These are phyloP conservation scores for Aegilops speltoides DNA, from an alignment of 176 grass and related monocot genomes.

Conservation along the genomic window DNA sequence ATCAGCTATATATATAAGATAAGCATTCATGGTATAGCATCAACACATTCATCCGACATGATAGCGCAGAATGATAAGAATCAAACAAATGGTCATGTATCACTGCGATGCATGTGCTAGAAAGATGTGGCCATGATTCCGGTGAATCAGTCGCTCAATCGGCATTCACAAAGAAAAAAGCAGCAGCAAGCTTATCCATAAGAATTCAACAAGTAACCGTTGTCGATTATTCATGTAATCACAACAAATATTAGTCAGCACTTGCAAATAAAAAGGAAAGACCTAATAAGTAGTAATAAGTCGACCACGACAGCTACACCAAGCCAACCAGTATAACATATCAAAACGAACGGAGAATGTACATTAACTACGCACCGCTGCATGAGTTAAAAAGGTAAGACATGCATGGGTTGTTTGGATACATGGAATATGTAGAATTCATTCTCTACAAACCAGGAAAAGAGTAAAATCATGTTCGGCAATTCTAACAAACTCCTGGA, in stretches of 20 bases:
- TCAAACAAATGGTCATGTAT: background rate
- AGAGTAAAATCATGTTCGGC: no score
- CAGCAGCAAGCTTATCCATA: background rate
- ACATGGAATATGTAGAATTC: no score
- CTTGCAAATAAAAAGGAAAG: background rate
- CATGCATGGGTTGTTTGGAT: background rate
- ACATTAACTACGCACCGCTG: background rate
- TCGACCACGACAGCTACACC: background rate
- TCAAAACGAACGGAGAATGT: background rate
- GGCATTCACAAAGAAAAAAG: background rate
- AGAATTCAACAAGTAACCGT: background rate
- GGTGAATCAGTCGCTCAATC: background rate
- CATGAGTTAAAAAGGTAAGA: background rate
- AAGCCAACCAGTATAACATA: background rate
- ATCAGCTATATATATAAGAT: background rate
- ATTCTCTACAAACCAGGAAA: no score
- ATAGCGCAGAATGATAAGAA: background rate
- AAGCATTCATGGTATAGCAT: background rate
- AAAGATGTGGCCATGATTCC: background rate
- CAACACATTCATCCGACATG: background rate
- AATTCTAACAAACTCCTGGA: no score
- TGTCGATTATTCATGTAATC: background rate
- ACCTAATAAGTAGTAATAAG: background rate
- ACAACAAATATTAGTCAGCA: background rate
- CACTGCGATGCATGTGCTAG: background rate